Evolutionary conservation across 1,284 basidiomycete genomes (phyloP), one percentile per base, ranked within the genome.

Genomic region (Cutaneotrichosporon arboriforme): DNA sequence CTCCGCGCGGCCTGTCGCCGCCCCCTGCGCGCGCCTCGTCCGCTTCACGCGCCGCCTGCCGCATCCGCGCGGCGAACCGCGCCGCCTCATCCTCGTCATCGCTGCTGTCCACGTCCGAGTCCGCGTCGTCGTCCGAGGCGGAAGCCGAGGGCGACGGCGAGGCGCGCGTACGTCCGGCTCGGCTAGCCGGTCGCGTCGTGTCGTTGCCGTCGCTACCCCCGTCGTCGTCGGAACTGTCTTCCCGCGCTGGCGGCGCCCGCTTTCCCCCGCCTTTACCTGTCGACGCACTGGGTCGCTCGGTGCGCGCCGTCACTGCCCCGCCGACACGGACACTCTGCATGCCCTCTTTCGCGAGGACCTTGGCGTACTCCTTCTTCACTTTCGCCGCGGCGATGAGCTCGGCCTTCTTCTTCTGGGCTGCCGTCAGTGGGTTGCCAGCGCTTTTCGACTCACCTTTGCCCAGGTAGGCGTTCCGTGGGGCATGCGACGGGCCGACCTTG

Each of bases 321-420:
- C 60, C 62, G 18, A 76, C 54, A 45, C 75, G 62, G 8, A 61
- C 55, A 8, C 64, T 68, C 33, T 58, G 54, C 56, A 75, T 69
- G 12, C 75, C 76, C 61, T 79, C 77, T 26, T 67, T 60, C 54
- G 76, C 72, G 17, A 79, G 67, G 50, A 76, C 70, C 63, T 77
- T 78, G 49, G 74, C 78, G 60, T 75, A 80, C 17, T 69, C 67
- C 60, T 77, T 75, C 67, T 80, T 80, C 51, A 78, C 69, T 62
- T 78, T 78, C 34, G 79, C 78, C 45, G 77, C 76, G 59, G 75
- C 67, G 55, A 80, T 80, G 48, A 80, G 66, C 33, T 76, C 75
- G 17, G 76, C 74, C 60, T 80, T 80, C 65, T 78, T 76, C 60
- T 77, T 77, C 49, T 78, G 74, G 22, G 77, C 78, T 77, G 65